Base-by-base conservation (phyloP, 1,139 yeast genomes). In the Hemisphaericaspora xylanilytica region DNA sequence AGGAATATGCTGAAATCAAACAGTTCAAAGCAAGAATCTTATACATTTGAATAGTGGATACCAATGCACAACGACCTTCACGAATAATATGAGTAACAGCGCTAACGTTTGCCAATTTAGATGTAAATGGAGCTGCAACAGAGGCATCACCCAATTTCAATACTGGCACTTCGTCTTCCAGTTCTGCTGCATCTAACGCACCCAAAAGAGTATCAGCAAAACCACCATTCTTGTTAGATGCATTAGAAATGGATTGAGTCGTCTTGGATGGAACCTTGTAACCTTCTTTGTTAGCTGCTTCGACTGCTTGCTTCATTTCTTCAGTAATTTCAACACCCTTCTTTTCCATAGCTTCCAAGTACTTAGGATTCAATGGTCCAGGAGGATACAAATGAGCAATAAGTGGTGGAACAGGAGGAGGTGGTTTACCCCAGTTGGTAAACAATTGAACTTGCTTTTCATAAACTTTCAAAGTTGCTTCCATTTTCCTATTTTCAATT, bases 101-200 rank as follows among this genome's bases (percentile, higher is more conserved):
- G 41, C 92, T 79, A 35, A 94, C 98, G 59, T 85, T 86, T 27
- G 96, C 80, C 51, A 92, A 78, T 61, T 92, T 92, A 20, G 97
- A 90, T 14, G 99, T 92, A 61, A 92, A 89, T 33, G 99, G 99
- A 28, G 99, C 99, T 41, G 99, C 99, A 54, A 94, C 96, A 20
- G 97, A 90, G 8, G 99, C 99, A 68, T 92, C 99, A 55, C 99
- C 99, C 41, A 92, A 74, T 62, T 92, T 94, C 66, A 92, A 76
- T 35, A 86, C 81, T 42, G 99, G 98, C 0, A 94, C 95, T 51
- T 90, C 97, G 41, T 73, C 85, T 40, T 82, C 92, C 22, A 75
- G 85, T 49, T 80, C 89, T 39, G 80, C 79, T 41, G 80, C 85
- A 52, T 80, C 78, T 61, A 87, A 65, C 44, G 87, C 79, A 43